phyloP scores from a whole-genome alignment of 1,284 basidiomycete species.

The Moesziomyces sp. region DNA sequence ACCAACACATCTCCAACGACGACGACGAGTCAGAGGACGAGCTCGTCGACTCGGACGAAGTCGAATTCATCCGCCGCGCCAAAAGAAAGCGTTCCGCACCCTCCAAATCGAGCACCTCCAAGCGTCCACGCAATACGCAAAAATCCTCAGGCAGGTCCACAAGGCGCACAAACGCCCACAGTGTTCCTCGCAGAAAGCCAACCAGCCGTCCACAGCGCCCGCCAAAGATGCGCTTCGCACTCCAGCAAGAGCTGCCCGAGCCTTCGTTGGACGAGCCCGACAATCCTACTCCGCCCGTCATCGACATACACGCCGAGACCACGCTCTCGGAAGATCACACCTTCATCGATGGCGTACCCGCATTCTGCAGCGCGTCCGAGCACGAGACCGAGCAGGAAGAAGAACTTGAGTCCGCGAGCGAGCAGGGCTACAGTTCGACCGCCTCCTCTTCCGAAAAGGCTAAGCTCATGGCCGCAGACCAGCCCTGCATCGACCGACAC shows the following conservation, averaged over 20 bases:
- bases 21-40: conserved; percentile 26
- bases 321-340: conserved; percentile 3
- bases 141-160: neutral
- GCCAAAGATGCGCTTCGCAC: conserved; percentile 18
- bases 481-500: conserved; percentile 32
- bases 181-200: conserved; percentile 8
- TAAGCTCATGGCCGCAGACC: conserved; percentile 10
- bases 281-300: neutral
- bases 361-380: conserved; percentile 10
- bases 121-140: conserved; percentile 18
- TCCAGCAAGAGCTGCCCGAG: conserved; percentile 32
- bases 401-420: neutral
- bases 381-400: conserved; percentile 13
- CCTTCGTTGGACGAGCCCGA: conserved; percentile 16
- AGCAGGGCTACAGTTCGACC: conserved; percentile 1
- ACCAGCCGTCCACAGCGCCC: neutral
- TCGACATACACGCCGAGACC: conserved; percentile 10
- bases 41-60: conserved; percentile 15
- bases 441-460: conserved; percentile 17
- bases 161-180: conserved; percentile 1
- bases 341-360: conserved; percentile 21
- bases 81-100: conserved; percentile 17
- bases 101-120: conserved; percentile 1
- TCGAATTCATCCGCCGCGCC: conserved; percentile 4
- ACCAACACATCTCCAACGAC: conserved; percentile 2